These are phyloP conservation scores for Persicaria tinctoria DNA, from an alignment of 148 eudicot genomes.

Conservation along the genomic window DNA sequence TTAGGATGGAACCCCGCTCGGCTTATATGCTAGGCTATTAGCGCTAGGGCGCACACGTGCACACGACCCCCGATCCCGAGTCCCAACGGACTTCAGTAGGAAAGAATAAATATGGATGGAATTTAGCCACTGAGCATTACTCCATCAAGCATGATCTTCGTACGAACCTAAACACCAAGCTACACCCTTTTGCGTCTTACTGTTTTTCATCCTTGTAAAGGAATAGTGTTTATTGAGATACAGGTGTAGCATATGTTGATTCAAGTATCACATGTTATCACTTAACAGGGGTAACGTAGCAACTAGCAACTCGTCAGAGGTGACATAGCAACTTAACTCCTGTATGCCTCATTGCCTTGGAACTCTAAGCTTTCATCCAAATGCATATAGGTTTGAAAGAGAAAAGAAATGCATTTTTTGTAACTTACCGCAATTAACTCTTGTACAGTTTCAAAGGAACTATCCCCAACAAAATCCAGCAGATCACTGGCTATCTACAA, in stretches of 20 bases:
- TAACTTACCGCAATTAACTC: conserved; percentile 66
- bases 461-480: conserved; percentile 91
- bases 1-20: too few species aligned
- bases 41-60: too few species aligned
- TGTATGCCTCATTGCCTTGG: not conserved
- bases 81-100: too few species aligned
- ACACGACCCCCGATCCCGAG: too few species aligned
- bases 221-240: not conserved
- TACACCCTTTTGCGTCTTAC: not conserved
- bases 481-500: conserved; percentile 90
- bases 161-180: not conserved
- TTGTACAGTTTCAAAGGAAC: conserved; percentile 86
- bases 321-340: not conserved
- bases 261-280: too few species aligned
- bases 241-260: too few species aligned
- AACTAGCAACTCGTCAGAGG: not conserved
- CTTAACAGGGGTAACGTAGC: not conserved
- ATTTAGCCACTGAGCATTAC: not conserved
- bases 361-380: not conserved
- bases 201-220: not conserved
- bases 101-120: not conserved
- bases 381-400: not conserved
- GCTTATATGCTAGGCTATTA: too few species aligned
- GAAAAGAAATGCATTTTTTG: not conserved
- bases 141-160: not conserved